phyloP scores from a whole-genome alignment of 208 protist species.

The Perkinsela sp. region DNA sequence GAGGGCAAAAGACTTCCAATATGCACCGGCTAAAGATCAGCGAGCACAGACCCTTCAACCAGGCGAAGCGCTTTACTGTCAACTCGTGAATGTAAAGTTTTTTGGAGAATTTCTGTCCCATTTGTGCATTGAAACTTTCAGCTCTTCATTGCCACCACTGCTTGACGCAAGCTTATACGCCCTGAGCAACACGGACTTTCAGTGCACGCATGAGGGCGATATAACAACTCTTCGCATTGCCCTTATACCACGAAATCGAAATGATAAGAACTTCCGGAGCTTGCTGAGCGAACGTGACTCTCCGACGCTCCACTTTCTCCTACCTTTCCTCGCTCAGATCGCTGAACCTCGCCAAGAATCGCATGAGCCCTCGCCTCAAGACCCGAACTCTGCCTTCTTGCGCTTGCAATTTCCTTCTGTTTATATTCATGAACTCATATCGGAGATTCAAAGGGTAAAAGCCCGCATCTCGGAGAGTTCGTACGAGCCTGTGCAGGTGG shows the following conservation, averaged over 20 bases:
- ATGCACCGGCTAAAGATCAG: too few relatives aligned
- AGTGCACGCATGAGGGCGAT: background rate
- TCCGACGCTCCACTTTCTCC: background rate
- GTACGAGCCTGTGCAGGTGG: background rate
- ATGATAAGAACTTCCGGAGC: background rate
- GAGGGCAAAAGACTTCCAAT: too few relatives aligned
- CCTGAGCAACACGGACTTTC: background rate
- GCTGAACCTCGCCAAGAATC: background rate
- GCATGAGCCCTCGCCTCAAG: background rate
- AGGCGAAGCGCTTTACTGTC: background rate
- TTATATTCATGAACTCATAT: background rate
- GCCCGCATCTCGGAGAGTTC: background rate
- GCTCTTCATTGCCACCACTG: background rate
- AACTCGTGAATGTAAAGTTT: background rate
- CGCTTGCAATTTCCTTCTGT: background rate
- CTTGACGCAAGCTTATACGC: background rate
- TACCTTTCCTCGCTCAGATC: background rate
- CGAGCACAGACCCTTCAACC: too few relatives aligned
- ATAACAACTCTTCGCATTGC: background rate
- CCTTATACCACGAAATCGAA: background rate
- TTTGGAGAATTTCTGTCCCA: background rate
- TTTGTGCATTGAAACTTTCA: background rate
- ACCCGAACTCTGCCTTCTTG: background rate
- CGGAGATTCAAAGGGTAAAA: background rate
- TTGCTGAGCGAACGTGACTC: background rate